phyloP scores from a whole-genome alignment of 148 eudicot genomes.

The Rhododendron molle region DNA sequence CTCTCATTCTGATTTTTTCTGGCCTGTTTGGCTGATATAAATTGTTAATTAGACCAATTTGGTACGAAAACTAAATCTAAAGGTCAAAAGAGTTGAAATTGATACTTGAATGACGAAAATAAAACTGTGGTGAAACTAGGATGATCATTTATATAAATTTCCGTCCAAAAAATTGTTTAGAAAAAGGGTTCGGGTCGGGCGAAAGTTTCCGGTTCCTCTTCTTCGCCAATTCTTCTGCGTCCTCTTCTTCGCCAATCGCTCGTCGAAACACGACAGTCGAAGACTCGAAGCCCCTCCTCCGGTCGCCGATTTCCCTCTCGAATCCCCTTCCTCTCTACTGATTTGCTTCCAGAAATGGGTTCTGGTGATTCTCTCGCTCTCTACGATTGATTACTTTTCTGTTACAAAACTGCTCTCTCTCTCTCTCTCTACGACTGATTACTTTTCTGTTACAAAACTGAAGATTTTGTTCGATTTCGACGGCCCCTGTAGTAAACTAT shows the following conservation, averaged over 20 bases:
- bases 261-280: neutral
- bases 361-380: constrained; percentile 13
- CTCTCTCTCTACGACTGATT: neutral
- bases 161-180: too few species aligned
- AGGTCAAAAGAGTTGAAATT: too few species aligned
- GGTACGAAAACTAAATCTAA: too few species aligned
- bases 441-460: neutral
- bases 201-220: neutral
- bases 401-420: too few species aligned
- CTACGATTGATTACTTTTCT: neutral
- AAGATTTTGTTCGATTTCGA: neutral
- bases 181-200: neutral
- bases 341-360: constrained; percentile 7
- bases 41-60: too few species aligned
- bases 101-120: too few species aligned
- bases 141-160: too few species aligned
- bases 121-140: too few species aligned
- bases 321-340: neutral
- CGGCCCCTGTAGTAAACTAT: neutral
- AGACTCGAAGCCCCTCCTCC: neutral
- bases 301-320: neutral
- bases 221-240: neutral
- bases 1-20: too few species aligned
- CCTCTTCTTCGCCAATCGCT: neutral
- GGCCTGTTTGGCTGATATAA: too few species aligned